A percentile compares a stretch with the other conserved stretches of the same genome.
Evolutionary conservation across 2,329 filamentous ascomycete genomes (phyloP).

Genomic region (Botrytis cinerea): DNA sequence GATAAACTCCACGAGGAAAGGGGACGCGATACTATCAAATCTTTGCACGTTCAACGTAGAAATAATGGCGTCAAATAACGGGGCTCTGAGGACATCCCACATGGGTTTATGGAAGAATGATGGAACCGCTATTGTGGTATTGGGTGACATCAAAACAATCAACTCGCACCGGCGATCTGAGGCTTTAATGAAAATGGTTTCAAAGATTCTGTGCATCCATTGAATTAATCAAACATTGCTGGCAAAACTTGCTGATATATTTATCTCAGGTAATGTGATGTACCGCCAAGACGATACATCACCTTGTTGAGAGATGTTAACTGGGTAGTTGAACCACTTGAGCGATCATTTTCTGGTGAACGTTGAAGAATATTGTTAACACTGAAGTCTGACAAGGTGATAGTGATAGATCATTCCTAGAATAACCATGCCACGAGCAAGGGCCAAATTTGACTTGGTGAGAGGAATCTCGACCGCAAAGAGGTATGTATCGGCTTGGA

Average conservation of each 20-base stretch:
- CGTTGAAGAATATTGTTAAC: neutral
- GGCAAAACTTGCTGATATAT: neutral
- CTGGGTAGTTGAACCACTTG: neutral
- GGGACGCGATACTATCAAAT: neutral
- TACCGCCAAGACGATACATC: neutral
- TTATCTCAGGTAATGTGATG: neutral
- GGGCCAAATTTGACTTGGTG: neutral
- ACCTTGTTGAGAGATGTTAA: neutral
- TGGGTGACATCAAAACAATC: neutral
- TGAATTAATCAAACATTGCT: neutral
- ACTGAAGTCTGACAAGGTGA: neutral
- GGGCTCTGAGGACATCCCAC: neutral
- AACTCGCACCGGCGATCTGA: conserved; percentile 5
- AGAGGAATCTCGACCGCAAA: neutral
- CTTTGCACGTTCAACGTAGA: neutral
- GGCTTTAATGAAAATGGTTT: neutral
- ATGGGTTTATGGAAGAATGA: neutral
- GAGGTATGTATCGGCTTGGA: no score
- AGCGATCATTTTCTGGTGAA: neutral
- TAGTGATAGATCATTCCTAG: neutral
- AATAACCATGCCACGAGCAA: neutral
- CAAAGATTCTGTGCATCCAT: neutral
- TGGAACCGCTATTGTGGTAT: neutral
- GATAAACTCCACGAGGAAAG: neutral
- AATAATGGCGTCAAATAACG: neutral